phyloP scores from a whole-genome alignment of 495 filamentous ascomycete genomes.

The Choiromyces venosus region DNA sequence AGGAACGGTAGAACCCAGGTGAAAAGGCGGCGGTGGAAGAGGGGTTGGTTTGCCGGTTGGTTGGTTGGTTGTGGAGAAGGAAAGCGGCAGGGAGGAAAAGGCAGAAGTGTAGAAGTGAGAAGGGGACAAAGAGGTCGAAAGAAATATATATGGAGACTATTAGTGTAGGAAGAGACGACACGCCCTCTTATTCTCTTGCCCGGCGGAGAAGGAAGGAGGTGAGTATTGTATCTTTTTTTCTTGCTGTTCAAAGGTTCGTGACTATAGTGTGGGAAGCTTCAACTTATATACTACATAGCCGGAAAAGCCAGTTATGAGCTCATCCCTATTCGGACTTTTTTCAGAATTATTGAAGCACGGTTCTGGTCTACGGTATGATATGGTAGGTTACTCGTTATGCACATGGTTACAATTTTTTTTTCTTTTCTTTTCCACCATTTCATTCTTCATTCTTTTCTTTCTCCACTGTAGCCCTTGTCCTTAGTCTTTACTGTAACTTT shows the following conservation, averaged over 20 bases:
- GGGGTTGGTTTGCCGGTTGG: no score
- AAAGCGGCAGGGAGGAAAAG: not conserved
- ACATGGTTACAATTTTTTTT: not conserved
- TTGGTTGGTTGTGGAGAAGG: not conserved
- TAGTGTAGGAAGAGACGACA: not conserved
- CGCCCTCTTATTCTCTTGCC: not conserved
- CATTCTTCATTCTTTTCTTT: not conserved
- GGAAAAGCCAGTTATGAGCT: not conserved
- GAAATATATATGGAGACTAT: not conserved
- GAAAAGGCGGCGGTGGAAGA: not conserved
- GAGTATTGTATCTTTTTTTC: not conserved
- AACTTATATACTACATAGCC: not conserved
- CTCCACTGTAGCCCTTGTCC: not conserved
- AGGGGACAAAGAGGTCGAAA: not conserved
- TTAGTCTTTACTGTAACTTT: not conserved
- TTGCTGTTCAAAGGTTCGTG: not conserved
- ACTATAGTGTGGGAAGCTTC: constrained; percentile 1
- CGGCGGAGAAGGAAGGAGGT: not conserved
- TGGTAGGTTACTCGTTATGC: not conserved
- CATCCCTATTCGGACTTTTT: not conserved
- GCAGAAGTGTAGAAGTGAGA: not conserved
- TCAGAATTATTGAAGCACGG: not conserved
- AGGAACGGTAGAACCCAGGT: not conserved
- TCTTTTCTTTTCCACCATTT: not conserved
- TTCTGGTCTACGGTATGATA: not conserved